Percentiles rank a stretch among this genome's conserved stretches.
Evolutionary conservation across 169 alveolate species (phyloP).

Genomic region (Plasmodium yoelii): DNA sequence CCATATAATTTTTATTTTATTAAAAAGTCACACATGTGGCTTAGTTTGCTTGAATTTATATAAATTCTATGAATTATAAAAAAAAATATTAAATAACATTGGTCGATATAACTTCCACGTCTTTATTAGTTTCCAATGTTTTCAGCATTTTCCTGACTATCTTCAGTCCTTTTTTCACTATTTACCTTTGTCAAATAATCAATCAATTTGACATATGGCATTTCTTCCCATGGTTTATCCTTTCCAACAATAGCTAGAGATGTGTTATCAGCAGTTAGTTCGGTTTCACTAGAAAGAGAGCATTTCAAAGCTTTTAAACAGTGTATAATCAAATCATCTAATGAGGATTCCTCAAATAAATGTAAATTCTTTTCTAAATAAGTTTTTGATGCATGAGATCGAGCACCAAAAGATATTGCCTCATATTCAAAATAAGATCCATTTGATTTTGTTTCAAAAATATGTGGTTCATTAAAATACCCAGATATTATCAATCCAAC

Average conservation of each 20-base stretch:
- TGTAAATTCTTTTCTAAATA: slow-evolving; percentile 95
- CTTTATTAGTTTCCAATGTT: slow-evolving; percentile 14
- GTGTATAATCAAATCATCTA: slow-evolving; percentile 89
- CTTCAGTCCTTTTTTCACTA: slow-evolving; percentile 18
- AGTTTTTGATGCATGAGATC: slow-evolving; percentile 98
- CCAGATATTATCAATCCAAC: slow-evolving; percentile 97
- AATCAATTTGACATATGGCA: slow-evolving; percentile 21
- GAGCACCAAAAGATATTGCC: slow-evolving; percentile 97
- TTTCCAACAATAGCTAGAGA: slow-evolving; percentile 90
- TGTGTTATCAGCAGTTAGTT: slow-evolving; percentile 90
- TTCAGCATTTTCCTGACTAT: slow-evolving; percentile 4
- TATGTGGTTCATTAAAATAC: slow-evolving; percentile 92
- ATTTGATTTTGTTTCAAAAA: slow-evolving; percentile 96
- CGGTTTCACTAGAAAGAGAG: slow-evolving; percentile 92
- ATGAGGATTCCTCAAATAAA: slow-evolving; percentile 85
- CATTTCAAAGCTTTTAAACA: slow-evolving; percentile 93
- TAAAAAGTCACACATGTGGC: background rate
- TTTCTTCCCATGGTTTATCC: slow-evolving; percentile 81
- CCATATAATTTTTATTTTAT: background rate
- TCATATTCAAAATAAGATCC: slow-evolving; percentile 96
- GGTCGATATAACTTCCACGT: background rate
- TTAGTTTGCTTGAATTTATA: background rate
- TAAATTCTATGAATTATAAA: background rate
- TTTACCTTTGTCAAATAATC: slow-evolving; percentile 40
- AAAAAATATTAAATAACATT: background rate